Evolutionary conservation across 2,329 filamentous ascomycete species (phyloP), one percentile per base, ranked within the genome.

Genomic region (Oidium heveae): DNA sequence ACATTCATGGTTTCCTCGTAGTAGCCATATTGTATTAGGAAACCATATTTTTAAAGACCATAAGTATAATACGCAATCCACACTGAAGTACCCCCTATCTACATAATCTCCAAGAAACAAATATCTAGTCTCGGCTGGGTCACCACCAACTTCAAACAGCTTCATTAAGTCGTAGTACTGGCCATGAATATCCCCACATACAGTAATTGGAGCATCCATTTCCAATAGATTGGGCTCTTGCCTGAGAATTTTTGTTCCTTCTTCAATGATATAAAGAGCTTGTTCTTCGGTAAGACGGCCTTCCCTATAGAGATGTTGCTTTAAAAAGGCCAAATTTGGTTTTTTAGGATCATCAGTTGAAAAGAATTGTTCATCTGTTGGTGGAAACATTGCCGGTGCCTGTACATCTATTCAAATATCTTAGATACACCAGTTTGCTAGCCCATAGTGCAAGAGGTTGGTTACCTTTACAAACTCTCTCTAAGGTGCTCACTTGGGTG

Each of bases 91-190:
- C 54, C 91, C 91, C 68, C 91, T 79, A 68, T 98, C 91, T 60
- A 98, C 91, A 66, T 98, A 98, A 70, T 98, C 91, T 58, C 91
- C 91, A 59, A 98, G 73, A 70, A 98, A 98, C 57, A 98, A 78
- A 69, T 98, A 98, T 65, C 91, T 74, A 33, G 91, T 98, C 71
- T 98, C 91, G 54, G 89, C 79, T 43, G 91, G 91, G 68, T 98
- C 91, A 59, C 91, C 91, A 61, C 91, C 91, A 53, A 98, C 91
- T 69, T 98, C 91, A 65, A 98, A 98, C 36, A 98, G 76, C 74
- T 98, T 98, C 91, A 98, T 98, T 66, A 98, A 71, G 68, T 98
- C 91, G 68, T 94, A 98, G 72, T 96, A 98, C 71, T 98, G 91
- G 61, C 91, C 91, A 69, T 98, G 91, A 55, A 98, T 88, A 65